Evolutionary conservation across 148 eudicot genomes (phyloP).

Genomic region (Vaccinium myrtillus): DNA sequence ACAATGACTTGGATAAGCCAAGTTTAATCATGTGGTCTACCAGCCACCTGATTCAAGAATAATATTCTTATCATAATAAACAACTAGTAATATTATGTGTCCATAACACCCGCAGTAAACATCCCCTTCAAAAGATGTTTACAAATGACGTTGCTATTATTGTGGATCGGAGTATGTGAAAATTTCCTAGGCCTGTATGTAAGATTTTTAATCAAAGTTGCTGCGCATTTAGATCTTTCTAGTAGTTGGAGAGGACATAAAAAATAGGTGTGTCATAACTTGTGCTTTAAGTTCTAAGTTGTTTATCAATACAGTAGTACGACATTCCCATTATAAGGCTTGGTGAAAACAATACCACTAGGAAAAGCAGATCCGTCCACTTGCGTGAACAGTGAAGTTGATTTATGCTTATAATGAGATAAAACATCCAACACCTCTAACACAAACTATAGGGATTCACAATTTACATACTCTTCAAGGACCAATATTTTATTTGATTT

Average conservation of each 20-base stretch:
- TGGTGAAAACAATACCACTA: not conserved
- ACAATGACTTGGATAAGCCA: constrained; percentile 85
- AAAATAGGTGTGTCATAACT: not conserved
- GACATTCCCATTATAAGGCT: not conserved
- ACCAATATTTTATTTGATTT: not conserved
- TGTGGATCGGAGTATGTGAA: not conserved
- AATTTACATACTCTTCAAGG: not conserved
- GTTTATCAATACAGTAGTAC: not conserved
- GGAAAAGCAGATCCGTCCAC: not conserved
- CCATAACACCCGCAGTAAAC: not conserved
- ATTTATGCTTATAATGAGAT: not conserved
- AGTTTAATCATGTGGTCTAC: constrained; percentile 82
- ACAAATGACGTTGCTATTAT: not conserved
- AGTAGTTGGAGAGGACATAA: not conserved
- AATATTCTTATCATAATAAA: not conserved
- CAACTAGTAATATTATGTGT: not conserved
- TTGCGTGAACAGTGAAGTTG: not conserved
- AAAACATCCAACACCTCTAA: not conserved
- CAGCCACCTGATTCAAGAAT: constrained; percentile 65
- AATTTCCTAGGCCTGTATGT: not conserved
- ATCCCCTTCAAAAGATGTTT: not conserved
- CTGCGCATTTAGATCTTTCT: not conserved
- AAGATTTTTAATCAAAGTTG: not conserved
- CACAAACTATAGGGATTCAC: not conserved
- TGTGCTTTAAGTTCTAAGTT: not conserved